Conservation (phyloP, 805 yeast genomes). For the Scheffersomyces spartinae region DNA sequence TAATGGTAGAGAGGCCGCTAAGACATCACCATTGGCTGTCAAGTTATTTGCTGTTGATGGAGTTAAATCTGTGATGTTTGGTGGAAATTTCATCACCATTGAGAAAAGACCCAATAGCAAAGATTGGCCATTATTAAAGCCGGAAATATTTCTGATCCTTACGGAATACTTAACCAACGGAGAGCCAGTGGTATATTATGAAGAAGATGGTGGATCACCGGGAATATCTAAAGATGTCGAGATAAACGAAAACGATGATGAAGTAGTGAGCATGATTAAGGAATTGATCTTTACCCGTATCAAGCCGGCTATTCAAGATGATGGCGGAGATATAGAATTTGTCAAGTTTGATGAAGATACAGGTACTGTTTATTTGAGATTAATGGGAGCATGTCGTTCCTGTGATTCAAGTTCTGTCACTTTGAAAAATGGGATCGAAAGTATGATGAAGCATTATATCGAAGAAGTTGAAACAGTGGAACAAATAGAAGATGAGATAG, state of each 20-base stretch:
- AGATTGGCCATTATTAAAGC: constrained; percentile 51
- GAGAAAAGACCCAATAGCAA: constrained; percentile 45
- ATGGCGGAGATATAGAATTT: constrained; percentile 66
- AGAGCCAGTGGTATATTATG: constrained; percentile 37
- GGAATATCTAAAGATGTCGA: constrained; percentile 26
- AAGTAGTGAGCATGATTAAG: constrained; percentile 53
- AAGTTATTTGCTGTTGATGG: constrained; percentile 70
- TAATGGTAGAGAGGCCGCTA: constrained; percentile 61
- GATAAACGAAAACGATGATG: constrained; percentile 52
- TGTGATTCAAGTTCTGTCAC: constrained; percentile 60
- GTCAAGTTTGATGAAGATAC: constrained; percentile 40
- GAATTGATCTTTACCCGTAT: constrained; percentile 60
- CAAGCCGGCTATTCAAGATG: constrained; percentile 65
- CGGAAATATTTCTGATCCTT: constrained; percentile 50
- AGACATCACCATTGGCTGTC: constrained; percentile 64
- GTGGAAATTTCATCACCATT: constrained; percentile 73
- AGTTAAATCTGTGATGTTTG: constrained; percentile 64
- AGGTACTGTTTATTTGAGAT: constrained; percentile 47
- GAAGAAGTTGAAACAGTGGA: constrained; percentile 54
- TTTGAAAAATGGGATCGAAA: constrained; percentile 56
- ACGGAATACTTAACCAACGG: constrained; percentile 48
- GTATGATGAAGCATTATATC: constrained; percentile 59
- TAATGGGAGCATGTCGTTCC: constrained; percentile 65
- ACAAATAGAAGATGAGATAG: constrained; percentile 38
- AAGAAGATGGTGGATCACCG: constrained; percentile 7